phyloP scores from a whole-genome alignment of 345 rosid genomes.

The Populus pruinosa region DNA sequence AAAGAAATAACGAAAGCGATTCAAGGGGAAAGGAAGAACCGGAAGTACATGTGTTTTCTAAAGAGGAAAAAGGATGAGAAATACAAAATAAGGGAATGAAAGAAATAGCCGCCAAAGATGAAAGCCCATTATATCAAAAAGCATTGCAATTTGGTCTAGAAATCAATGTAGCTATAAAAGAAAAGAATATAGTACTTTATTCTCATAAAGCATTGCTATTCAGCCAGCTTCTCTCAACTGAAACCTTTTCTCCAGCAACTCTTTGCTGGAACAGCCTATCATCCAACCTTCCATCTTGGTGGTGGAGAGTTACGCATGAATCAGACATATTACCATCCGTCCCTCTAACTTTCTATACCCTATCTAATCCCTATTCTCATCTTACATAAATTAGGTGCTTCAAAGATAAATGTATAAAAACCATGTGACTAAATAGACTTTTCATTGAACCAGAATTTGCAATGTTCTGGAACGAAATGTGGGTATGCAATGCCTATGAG shows the following conservation, averaged over 20 bases:
- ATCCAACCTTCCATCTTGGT: background rate
- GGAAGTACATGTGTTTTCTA: background rate
- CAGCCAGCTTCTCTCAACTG: background rate
- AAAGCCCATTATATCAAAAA: background rate
- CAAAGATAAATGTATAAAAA: too few relatives aligned
- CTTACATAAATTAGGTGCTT: background rate
- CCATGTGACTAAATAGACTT: background rate
- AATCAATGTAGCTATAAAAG: background rate
- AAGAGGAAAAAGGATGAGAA: background rate
- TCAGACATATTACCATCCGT: background rate
- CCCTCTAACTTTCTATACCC: background rate
- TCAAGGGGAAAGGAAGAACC: background rate
- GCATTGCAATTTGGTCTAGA: background rate
- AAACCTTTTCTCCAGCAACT: background rate
- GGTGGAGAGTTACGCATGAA: background rate
- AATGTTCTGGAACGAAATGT: background rate
- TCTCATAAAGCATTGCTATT: background rate
- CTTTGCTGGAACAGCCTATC: background rate
- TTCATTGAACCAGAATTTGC: background rate
- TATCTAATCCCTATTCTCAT: background rate
- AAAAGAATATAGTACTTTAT: background rate
- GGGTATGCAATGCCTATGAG: background rate
- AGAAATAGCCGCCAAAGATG: background rate
- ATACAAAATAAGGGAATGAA: background rate
- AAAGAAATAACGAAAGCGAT: too few relatives aligned